Conservation (phyloP, 768 basidiomycete genomes). For the Termitomyces sp. region DNA sequence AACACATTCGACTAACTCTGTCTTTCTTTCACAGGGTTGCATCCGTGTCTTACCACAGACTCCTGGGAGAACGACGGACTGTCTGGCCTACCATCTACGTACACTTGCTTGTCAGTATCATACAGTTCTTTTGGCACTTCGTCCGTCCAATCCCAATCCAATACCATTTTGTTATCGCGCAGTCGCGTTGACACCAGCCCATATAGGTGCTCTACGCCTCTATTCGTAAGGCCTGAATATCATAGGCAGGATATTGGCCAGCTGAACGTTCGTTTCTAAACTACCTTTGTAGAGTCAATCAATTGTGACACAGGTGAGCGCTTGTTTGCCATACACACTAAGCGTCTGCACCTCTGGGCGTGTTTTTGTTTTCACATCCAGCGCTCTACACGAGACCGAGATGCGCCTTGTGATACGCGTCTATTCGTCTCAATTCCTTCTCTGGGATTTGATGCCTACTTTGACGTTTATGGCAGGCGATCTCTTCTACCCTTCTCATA, state of each 20-base stretch:
- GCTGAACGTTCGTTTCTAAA: not conserved
- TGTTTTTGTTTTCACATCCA: not conserved
- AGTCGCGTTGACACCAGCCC: constrained; percentile 10
- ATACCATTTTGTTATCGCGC: constrained; percentile 6
- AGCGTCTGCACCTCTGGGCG: not conserved
- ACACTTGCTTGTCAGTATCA: constrained; percentile 12
- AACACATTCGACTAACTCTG: not conserved
- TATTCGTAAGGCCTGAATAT: not conserved
- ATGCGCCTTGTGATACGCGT: not conserved
- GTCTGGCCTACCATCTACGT: constrained; percentile 6
- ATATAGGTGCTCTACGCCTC: constrained; percentile 5
- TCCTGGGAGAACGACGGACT: not conserved
- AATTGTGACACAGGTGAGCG: constrained; percentile 5
- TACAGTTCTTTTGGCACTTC: constrained; percentile 1
- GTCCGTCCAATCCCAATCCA: constrained; percentile 6
- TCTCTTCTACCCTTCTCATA: not conserved
- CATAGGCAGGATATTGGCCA: not conserved
- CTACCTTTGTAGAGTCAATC: not conserved
- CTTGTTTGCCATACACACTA: not conserved
- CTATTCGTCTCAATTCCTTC: not conserved
- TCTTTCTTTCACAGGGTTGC: not conserved
- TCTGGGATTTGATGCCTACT: not conserved
- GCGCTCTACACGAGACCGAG: not conserved
- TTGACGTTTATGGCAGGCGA: not conserved
- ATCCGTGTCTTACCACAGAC: not conserved